These are phyloP conservation scores for Gentiana dahurica DNA, from an alignment of 257 asterid species.

Conservation along the genomic window DNA sequence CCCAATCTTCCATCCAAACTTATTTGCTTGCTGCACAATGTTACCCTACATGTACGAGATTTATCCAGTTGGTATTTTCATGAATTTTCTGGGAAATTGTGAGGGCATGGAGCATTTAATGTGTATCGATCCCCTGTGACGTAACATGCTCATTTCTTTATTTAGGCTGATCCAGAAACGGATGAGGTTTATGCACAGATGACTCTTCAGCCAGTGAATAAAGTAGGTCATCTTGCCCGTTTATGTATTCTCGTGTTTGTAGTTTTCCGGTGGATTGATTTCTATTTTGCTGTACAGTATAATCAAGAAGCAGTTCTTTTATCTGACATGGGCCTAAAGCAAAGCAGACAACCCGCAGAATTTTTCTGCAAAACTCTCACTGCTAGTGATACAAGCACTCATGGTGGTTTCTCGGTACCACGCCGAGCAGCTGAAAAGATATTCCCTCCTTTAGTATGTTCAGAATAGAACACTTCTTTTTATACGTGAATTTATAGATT, in stretches of 20 bases:
- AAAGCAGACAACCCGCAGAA: conserved; percentile 72
- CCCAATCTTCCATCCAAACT: conserved; percentile 93
- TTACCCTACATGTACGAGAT: conserved; percentile 75
- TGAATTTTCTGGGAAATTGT: not conserved
- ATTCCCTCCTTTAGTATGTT: conserved; percentile 76
- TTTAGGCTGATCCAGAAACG: conserved; percentile 90
- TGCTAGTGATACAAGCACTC: conserved; percentile 98
- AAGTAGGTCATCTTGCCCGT: conserved; percentile 20
- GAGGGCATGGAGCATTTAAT: too few species aligned
- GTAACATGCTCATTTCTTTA: conserved; percentile 3
- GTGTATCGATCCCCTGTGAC: not conserved
- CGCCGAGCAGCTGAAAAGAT: conserved; percentile 99
- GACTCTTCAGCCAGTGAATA: conserved; percentile 91
- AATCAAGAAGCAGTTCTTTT: conserved; percentile 82
- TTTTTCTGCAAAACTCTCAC: conserved; percentile 96
- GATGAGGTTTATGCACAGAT: conserved; percentile 98
- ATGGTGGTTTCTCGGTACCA: conserved; percentile 98
- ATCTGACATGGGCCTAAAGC: conserved; percentile 81
- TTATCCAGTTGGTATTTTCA: conserved; percentile 2
- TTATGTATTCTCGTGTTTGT: conserved; percentile 1
- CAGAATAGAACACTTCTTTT: not conserved
- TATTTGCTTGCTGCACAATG: conserved; percentile 82
- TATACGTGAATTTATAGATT: not conserved
- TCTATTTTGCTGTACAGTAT: conserved; percentile 33
- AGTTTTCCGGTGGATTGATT: conserved; percentile 7